Evolutionary conservation across 1,284 basidiomycete genomes (phyloP), one percentile per base, ranked within the genome.

Genomic region (Boletus holoroseus): DNA sequence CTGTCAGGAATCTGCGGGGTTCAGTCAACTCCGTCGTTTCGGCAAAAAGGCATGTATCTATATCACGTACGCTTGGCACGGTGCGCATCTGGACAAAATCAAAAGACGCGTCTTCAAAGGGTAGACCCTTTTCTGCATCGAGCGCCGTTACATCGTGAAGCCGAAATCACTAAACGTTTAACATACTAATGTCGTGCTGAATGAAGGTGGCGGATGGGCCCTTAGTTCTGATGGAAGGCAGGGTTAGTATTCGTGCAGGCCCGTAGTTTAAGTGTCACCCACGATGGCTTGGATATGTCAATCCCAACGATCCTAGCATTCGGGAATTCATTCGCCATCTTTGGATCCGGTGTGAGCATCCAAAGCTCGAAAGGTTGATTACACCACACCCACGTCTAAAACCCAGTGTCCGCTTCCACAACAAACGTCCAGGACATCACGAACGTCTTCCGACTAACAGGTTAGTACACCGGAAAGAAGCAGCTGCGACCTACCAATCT

Each of bases 271-370:
- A 30, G 28, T 7, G 12, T 5, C 15, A 8, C 50, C 38, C 28
- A 49, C 50, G 34, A 36, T 11, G 50, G 50, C 7, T 43, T 51
- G 22, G 50, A 51, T 36, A 51, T 51, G 30, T 51, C 50, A 31
- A 51, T n/a, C 15, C 50, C 50, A 6, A 51, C 18, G n/a, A 51
- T 18, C 34, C 24, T 34, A 12, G 50, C 47, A 26, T 43, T 32
- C n/a, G 50, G 50, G 22, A 51, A 51, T n/a, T 51, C 47, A 1
- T 42, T 38, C 5, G 47, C 50, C 50, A 51, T 51, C 50, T 51
- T 31, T 30, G 5, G 7, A n/a, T 16, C 20, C 28, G 3, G 12
- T 31, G 8, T 50, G 7, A 48, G 20, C 13, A 2, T 34, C 32
- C 3, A 31, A 47, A 12, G 20, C 4, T n/a, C 16, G n/a, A 42